These are phyloP conservation scores for Porcisia hertigi DNA, from an alignment of 208 protist genomes.

Conservation along the genomic window DNA sequence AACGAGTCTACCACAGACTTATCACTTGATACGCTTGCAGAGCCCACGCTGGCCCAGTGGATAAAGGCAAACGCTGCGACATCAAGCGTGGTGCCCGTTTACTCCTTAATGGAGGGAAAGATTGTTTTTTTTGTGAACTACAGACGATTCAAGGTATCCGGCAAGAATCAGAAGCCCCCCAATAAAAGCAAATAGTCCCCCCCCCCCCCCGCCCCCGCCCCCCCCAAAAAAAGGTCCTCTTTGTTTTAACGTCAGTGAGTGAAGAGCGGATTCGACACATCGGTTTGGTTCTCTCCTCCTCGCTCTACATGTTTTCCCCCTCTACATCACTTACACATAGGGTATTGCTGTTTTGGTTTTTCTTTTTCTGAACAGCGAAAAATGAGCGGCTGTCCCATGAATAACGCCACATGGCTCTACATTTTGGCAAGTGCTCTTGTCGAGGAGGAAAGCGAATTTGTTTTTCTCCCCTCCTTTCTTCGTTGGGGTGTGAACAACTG, in stretches of 20 bases:
- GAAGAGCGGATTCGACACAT: neutral
- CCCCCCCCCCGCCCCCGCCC: no score
- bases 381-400: neutral
- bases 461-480: no score
- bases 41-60: slow-evolving; percentile 42
- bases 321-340: neutral
- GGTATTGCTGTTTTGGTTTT: neutral
- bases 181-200: slow-evolving; percentile 29
- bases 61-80: slow-evolving; percentile 36
- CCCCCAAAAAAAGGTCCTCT: neutral
- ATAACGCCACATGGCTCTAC: no score
- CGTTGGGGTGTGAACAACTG: slow-evolving; percentile 1
- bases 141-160: slow-evolving; percentile 30
- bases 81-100: slow-evolving; percentile 44
- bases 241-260: neutral
- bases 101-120: slow-evolving; percentile 27
- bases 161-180: slow-evolving; percentile 24
- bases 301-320: neutral
- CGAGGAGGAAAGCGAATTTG: no score
- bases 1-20: slow-evolving; percentile 16
- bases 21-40: slow-evolving; percentile 10
- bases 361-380: neutral
- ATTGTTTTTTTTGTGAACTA: slow-evolving; percentile 57
- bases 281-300: neutral
- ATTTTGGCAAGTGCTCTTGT: neutral